Evolutionary conservation across 2,329 filamentous ascomycete genomes (phyloP), one percentile per base, ranked within the genome.

Genomic region (Beauveria caledonica): DNA sequence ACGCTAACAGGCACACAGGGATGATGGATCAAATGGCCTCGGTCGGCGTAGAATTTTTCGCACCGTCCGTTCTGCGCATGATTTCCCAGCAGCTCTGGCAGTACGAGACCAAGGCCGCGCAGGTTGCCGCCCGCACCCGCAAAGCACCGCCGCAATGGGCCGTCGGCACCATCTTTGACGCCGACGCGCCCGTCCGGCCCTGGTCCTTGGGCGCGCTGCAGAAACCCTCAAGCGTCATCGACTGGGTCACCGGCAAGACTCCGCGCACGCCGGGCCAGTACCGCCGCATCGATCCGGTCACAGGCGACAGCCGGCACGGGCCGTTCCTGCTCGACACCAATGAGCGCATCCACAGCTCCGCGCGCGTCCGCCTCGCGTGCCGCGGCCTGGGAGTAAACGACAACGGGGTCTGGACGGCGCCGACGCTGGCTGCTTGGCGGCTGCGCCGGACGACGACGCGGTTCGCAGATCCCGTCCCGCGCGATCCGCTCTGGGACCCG

Each of bases 21-120:
- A 82, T 82, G 79, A 80, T 81, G 77, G 80, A 82, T 53, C 80
- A 83, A 63, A 72, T 83, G 52, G 73, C 77, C 4, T 80, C 78
- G 6, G 70, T 82, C 6, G 79, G 78, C 7, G 75, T 79, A 39
- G 78, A 82, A 65, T 82, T 82, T 63, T 72, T 79, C 63, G 63
- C 71, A 3, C 69, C 68, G 0, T 74, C 75, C 6, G 67, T 80
- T 50, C 69, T 73, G 25, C 75, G 76, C 29, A 74, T 78, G 52
- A 71, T 77, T 59, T 67, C 69, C 15, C 69, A 72, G 19, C 72
- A 68, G 1, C 59, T 64, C n/a, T 63, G 68, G 5, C 73, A 70
- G 56, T 77, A 76, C 58, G 60, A 71, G 7, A 63, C 61, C 33
- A 60, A 70, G 10, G 63, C 63, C 27, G 58, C 61, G 10, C 53